Percentiles rank a stretch among this genome's conserved stretches.
These are phyloP conservation scores for Sutorius australiensis DNA, from an alignment of 768 basidiomycete genomes.

Conservation along the genomic window DNA sequence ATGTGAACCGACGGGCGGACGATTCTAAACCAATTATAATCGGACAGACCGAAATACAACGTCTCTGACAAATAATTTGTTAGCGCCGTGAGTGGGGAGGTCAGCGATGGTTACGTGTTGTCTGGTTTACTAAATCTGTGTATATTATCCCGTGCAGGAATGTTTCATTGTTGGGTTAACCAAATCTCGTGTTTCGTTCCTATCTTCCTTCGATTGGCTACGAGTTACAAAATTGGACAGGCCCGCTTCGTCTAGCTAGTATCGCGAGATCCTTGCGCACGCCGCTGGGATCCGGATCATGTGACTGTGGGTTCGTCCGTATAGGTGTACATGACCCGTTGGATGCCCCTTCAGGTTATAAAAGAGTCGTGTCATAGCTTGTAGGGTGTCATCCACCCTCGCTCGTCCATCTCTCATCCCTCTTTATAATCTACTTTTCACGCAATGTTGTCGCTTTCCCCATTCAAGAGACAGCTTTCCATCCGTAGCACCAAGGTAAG, in stretches of 20 bases:
- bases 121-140: background rate
- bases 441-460: constrained; percentile 18
- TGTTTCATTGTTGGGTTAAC: background rate
- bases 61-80: background rate
- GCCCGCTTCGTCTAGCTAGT: background rate
- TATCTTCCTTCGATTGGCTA: background rate
- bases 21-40: background rate
- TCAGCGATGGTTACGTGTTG: background rate
- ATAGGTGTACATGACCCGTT: background rate
- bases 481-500: constrained; percentile 19
- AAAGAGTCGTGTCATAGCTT: constrained; percentile 6
- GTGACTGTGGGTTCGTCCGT: background rate
- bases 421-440: background rate
- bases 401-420: background rate
- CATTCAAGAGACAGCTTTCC: constrained; percentile 22
- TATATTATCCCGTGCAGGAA: background rate
- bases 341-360: constrained; percentile 11
- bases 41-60: background rate
- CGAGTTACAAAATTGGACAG: background rate
- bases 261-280: constrained; percentile 7
- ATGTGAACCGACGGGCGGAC: background rate
- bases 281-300: constrained; percentile 15
- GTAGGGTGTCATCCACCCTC: background rate
- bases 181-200: background rate
- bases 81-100: background rate